Conservation (phyloP, 345 rosid genomes). For the Draba incana region DNA sequence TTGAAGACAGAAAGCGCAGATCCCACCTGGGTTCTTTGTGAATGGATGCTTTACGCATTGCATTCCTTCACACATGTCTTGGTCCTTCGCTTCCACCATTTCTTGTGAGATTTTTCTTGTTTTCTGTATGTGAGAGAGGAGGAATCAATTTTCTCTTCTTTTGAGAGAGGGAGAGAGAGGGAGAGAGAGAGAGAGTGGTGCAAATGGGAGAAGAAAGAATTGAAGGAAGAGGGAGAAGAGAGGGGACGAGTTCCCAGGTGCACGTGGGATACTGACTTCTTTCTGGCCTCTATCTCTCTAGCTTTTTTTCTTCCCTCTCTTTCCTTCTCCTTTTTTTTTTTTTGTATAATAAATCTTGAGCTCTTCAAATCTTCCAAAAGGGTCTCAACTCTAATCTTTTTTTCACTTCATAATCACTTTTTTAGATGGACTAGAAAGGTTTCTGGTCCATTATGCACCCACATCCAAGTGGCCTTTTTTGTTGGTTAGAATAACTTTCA, state of each 20-base stretch:
- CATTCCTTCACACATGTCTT: constrained; percentile 83
- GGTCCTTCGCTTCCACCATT: constrained; percentile 54
- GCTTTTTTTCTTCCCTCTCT: too few relatives aligned
- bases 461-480: too few relatives aligned
- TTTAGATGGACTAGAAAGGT: too few relatives aligned
- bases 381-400: background rate
- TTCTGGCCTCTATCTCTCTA: constrained; percentile 15
- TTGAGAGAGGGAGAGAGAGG: constrained; percentile 38
- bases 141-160: constrained; percentile 29
- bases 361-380: constrained; percentile 28
- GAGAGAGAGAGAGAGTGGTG: constrained; percentile 39
- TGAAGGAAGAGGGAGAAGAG: constrained; percentile 32
- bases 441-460: too few relatives aligned
- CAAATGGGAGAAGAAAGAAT: constrained; percentile 1
- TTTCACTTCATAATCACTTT: too few relatives aligned
- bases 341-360: too few relatives aligned
- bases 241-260: constrained; percentile 57
- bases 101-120: background rate
- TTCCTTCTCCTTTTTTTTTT: too few relatives aligned
- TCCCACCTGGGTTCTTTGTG: constrained; percentile 87
- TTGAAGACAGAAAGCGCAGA: constrained; percentile 98
- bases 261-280: constrained; percentile 69
- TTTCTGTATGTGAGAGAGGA: background rate
- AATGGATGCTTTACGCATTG: constrained; percentile 77
- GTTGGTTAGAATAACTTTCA: too few relatives aligned